These are phyloP conservation scores for Macrophomina pseudophaseolina DNA, from an alignment of 2,329 filamentous ascomycete genomes.

Conservation along the genomic window DNA sequence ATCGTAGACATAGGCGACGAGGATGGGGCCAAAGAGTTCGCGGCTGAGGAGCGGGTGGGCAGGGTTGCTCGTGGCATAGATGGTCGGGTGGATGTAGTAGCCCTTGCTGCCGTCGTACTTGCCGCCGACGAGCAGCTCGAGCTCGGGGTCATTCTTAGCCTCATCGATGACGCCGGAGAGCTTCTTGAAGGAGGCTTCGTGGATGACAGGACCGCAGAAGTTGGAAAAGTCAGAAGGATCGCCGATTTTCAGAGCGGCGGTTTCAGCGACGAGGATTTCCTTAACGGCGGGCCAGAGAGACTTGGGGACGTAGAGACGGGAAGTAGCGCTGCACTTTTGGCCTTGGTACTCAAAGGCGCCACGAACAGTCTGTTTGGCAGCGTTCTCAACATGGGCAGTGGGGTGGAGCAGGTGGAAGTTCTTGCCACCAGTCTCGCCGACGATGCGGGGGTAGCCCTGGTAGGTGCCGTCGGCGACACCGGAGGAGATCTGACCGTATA, in stretches of 20 bases:
- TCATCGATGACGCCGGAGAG: slow-evolving; percentile 76
- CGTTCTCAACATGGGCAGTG: slow-evolving; percentile 78
- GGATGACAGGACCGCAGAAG: slow-evolving; percentile 89
- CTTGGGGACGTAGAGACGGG: slow-evolving; percentile 76
- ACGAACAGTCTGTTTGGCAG: slow-evolving; percentile 80
- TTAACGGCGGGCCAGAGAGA: slow-evolving; percentile 77
- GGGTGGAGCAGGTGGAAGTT: slow-evolving; percentile 87
- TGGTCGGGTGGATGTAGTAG: slow-evolving; percentile 82
- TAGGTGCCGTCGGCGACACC: slow-evolving; percentile 84
- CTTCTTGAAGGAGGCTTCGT: slow-evolving; percentile 80
- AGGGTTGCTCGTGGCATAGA: slow-evolving; percentile 77
- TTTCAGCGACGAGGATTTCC: slow-evolving; percentile 69
- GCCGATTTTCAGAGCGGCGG: slow-evolving; percentile 72
- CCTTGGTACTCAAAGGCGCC: slow-evolving; percentile 91
- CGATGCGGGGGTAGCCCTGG: slow-evolving; percentile 82
- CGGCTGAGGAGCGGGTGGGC: slow-evolving; percentile 74
- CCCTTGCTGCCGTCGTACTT: slow-evolving; percentile 78
- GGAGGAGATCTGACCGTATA: slow-evolving; percentile 84
- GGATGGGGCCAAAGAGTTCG: slow-evolving; percentile 82
- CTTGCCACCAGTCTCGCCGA: slow-evolving; percentile 91
- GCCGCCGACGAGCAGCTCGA: slow-evolving; percentile 76
- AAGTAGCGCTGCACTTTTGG: slow-evolving; percentile 89
- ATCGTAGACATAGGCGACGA: slow-evolving; percentile 78
- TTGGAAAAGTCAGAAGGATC: slow-evolving; percentile 72
- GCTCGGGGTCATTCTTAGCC: slow-evolving; percentile 74